These are phyloP conservation scores for Picea abies DNA, from an alignment of 83 land plant genomes.

Conservation along the genomic window DNA sequence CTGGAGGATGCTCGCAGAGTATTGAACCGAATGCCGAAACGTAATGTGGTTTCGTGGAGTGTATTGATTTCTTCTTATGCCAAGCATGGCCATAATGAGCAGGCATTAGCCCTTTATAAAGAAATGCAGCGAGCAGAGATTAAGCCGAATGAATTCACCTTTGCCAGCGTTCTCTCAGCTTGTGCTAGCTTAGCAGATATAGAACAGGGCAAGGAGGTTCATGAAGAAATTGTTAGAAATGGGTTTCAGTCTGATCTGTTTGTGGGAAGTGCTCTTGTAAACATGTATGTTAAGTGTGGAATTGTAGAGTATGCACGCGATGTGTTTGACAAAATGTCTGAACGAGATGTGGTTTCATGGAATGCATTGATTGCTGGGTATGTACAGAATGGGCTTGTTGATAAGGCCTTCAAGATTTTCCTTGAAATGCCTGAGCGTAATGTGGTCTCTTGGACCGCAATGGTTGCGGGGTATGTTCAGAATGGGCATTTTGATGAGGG, in stretches of 20 bases:
- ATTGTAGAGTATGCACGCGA: neutral
- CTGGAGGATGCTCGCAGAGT: slow-evolving; percentile 21
- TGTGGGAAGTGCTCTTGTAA: neutral
- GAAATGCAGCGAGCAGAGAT: neutral
- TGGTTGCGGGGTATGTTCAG: slow-evolving; percentile 42
- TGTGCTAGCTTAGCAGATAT: neutral
- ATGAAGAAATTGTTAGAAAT: neutral
- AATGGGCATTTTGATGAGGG: slow-evolving; percentile 37
- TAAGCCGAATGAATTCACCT: neutral
- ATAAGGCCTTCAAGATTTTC: slow-evolving; percentile 15
- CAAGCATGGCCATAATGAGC: neutral
- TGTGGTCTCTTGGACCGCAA: slow-evolving; percentile 24
- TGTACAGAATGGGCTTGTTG: slow-evolving; percentile 1
- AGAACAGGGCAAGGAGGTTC: neutral
- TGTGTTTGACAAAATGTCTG: slow-evolving; percentile 6
- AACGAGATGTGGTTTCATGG: neutral
- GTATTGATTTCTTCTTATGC: slow-evolving; percentile 43
- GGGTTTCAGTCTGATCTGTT: neutral
- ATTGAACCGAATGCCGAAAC: slow-evolving; percentile 43
- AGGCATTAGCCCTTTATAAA: neutral
- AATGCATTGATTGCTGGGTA: slow-evolving; percentile 5
- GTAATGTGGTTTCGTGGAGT: slow-evolving; percentile 38
- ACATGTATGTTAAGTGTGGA: neutral
- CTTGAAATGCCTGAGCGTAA: slow-evolving; percentile 17
- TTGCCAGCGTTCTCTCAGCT: neutral